Base-by-base conservation (phyloP, 2,329 filamentous ascomycete genomes). In the Epichloe brachyelytri region DNA sequence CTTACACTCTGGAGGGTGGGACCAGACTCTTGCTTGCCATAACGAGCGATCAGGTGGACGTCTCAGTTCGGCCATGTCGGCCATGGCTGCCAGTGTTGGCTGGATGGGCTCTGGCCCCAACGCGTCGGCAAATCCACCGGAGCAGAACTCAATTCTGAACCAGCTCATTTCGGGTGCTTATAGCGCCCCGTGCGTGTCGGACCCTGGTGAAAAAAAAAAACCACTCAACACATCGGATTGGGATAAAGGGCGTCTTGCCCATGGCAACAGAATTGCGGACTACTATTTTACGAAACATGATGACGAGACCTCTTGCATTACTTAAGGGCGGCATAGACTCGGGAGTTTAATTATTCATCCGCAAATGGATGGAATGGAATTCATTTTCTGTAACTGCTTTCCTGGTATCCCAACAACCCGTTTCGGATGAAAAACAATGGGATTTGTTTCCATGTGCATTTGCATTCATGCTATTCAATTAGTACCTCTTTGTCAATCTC, bases 1-100 rank as follows among this genome's bases (percentile, higher is more conserved):
- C 57, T 64, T 98, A 57, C 87, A 95, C 61, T 87, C 88, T 45
- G 89, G 86, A 49, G 87, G 87, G 53, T 98, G 93, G 93, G 91
- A 97, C 61, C 83, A 93, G 66, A 87, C 82, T 59, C 72, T 98
- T 43, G 74, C 81, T 26, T 88, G 88, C 62, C 93, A 98, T 70
- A 91, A 97, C 63, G 82, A 93, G 57, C 82, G 85, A 57, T 91
- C 88, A 5, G 84, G 85, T 41, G 89, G 88, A 26, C 86, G 86
- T 61, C 77, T 98, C 67, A 81, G 83, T 55, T 78, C 82, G 43
- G 93, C 90, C 37, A 81, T 95, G 55, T 79, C 83, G 50, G 85
- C 89, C 61, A 79, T 97, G 68, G 77, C 80, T 15, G 75, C 75
- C 38, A 84, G 82, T 55, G 73, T 95, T 30, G 86, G 85, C 41